Evolutionary conservation across 306 rosid genomes (phyloP).

Genomic region (Cajanus cajan): DNA sequence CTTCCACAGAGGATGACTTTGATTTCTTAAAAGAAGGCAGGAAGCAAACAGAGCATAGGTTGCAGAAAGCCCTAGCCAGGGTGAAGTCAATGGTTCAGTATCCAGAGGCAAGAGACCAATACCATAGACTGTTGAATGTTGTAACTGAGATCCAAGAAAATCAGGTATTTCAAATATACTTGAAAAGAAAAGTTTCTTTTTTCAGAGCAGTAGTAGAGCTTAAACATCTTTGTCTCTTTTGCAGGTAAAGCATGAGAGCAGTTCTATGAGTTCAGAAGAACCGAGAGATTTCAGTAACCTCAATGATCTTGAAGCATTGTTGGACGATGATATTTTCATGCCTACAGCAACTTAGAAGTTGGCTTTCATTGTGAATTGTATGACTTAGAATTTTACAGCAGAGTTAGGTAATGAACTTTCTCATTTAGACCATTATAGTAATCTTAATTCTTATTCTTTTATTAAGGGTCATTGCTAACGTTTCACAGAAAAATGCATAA

Average conservation of each 20-base stretch:
- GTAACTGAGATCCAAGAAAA: constrained; percentile 61
- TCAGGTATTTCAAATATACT: constrained; percentile 51
- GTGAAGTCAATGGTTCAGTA: constrained; percentile 91
- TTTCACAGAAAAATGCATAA: background rate
- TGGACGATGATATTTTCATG: constrained; percentile 60
- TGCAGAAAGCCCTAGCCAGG: constrained; percentile 82
- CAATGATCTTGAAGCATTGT: constrained; percentile 53
- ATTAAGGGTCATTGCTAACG: background rate
- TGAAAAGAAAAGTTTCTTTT: background rate
- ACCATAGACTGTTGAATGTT: constrained; percentile 68
- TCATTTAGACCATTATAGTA: background rate
- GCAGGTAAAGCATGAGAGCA: constrained; percentile 50
- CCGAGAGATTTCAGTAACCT: constrained; percentile 39
- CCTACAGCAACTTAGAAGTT: constrained; percentile 40
- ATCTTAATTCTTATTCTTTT: background rate
- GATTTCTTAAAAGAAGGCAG: constrained; percentile 77
- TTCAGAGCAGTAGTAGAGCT: background rate
- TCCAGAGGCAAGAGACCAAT: constrained; percentile 92
- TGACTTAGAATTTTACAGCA: background rate
- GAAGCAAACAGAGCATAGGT: constrained; percentile 78
- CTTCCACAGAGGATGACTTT: constrained; percentile 57
- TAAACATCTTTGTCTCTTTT: background rate
- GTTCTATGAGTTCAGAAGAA: constrained; percentile 36
- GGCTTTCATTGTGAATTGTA: background rate
- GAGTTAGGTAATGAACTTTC: background rate